Evolutionary conservation across 371 early-diverging fungal genomes (phyloP).

Genomic region (Syncephalastrum monosporum): DNA sequence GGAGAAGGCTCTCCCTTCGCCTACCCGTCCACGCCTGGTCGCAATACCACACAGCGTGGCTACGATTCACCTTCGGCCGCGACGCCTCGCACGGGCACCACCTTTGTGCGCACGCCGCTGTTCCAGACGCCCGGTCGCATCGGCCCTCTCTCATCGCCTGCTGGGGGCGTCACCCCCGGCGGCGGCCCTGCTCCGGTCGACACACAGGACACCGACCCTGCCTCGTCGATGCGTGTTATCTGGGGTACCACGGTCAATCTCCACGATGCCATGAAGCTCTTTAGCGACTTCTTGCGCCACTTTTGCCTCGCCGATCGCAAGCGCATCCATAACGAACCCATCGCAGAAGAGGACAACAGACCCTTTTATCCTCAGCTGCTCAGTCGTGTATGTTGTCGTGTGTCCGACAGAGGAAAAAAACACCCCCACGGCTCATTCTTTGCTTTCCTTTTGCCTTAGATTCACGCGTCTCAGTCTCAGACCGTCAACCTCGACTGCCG

Average conservation of each 20-base stretch:
- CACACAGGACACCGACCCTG: slow-evolving; percentile 46
- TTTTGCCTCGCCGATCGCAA: slow-evolving; percentile 72
- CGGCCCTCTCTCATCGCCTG: slow-evolving; percentile 5
- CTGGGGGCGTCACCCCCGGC: slow-evolving; percentile 11
- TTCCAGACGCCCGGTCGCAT: slow-evolving; percentile 20
- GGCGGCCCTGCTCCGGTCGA: slow-evolving; percentile 19
- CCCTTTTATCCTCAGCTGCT: slow-evolving; percentile 76
- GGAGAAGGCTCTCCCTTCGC: slow-evolving; percentile 43
- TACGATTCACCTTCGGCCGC: slow-evolving; percentile 30
- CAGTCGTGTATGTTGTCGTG: slow-evolving; percentile 13
- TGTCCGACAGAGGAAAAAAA: not conserved
- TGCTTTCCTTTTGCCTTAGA: slow-evolving; percentile 34
- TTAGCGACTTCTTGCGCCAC: slow-evolving; percentile 86
- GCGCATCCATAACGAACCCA: slow-evolving; percentile 30
- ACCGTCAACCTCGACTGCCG: slow-evolving; percentile 90
- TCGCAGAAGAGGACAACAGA: slow-evolving; percentile 48
- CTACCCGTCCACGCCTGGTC: slow-evolving; percentile 43
- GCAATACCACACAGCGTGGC: slow-evolving; percentile 5
- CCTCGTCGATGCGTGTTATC: slow-evolving; percentile 66
- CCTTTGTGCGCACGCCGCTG: slow-evolving; percentile 42
- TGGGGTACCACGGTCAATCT: slow-evolving; percentile 99
- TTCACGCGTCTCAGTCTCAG: slow-evolving; percentile 53
- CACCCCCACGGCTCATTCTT: not conserved
- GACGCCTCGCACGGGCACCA: slow-evolving; percentile 30
- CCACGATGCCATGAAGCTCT: slow-evolving; percentile 84